Evolutionary conservation across 2,329 filamentous ascomycete genomes (phyloP).

Genomic region (Fusarium subtropicale): DNA sequence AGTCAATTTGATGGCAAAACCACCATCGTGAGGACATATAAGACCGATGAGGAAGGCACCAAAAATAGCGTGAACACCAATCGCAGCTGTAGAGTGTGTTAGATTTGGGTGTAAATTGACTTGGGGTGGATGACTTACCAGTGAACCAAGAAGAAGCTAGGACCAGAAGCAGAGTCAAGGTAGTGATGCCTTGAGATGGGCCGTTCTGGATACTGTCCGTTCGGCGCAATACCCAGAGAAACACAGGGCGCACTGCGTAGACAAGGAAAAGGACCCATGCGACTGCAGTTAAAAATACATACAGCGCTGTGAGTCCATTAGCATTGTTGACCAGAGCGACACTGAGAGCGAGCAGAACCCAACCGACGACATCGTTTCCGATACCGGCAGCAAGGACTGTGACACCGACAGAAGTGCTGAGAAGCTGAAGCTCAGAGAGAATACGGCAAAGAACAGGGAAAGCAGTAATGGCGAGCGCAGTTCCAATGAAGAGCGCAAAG

Average conservation of each 20-base stretch:
- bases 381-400: conserved; percentile 92
- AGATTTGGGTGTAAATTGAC: not conserved
- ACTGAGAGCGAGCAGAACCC: conserved; percentile 92
- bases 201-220: conserved; percentile 87
- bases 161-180: conserved; percentile 82
- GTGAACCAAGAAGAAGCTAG: conserved; percentile 88
- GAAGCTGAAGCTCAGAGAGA: conserved; percentile 87
- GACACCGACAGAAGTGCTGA: conserved; percentile 84
- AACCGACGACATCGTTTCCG: conserved; percentile 81
- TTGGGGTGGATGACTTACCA: conserved; percentile 48
- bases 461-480: conserved; percentile 91
- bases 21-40: conserved; percentile 89
- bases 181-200: conserved; percentile 85
- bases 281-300: conserved; percentile 79
- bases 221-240: conserved; percentile 78
- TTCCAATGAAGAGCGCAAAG: conserved; percentile 83
- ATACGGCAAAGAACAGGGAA: conserved; percentile 95
- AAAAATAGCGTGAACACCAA: conserved; percentile 95
- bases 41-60: conserved; percentile 90
- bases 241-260: conserved; percentile 77
- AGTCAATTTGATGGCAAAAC: conserved; percentile 89
- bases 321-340: conserved; percentile 92
- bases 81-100: conserved; percentile 61
- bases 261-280: conserved; percentile 83
- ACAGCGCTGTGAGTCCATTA: conserved; percentile 84